phyloP scores from a whole-genome alignment of 2,329 filamentous ascomycete species.

The Penicillium nordicum region DNA sequence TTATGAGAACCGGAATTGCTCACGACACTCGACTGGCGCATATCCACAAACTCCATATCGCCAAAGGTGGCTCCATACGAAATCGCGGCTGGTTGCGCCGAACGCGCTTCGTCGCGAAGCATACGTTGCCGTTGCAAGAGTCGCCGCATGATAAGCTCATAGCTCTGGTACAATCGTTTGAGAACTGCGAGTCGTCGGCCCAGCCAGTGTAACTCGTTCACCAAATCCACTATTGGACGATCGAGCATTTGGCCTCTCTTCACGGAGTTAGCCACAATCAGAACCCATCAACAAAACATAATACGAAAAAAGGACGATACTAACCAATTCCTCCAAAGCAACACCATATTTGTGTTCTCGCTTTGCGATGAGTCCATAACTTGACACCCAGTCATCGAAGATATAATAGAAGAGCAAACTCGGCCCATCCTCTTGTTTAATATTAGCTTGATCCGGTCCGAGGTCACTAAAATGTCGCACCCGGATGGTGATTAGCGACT shows the following conservation, averaged over 20 bases:
- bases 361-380: conserved; percentile 58
- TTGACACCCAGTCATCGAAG: conserved; percentile 65
- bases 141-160: conserved; percentile 60
- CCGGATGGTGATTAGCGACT: conserved; percentile 49
- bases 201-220: conserved; percentile 56
- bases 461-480: conserved; percentile 39
- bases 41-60: conserved; percentile 40
- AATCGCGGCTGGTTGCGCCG: conserved; percentile 15
- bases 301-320: conserved; percentile 3
- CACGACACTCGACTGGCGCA: conserved; percentile 31
- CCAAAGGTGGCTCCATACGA: conserved; percentile 21
- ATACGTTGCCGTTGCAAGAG: conserved; percentile 52
- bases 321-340: conserved; percentile 51
- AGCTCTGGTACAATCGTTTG: conserved; percentile 60
- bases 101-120: conserved; percentile 36
- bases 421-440: conserved; percentile 50
- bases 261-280: conserved; percentile 7
- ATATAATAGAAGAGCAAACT: conserved; percentile 65
- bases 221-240: conserved; percentile 44
- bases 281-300: background rate
- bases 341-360: conserved; percentile 52
- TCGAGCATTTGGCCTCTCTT: conserved; percentile 56
- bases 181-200: conserved; percentile 60
- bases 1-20: conserved; percentile 23
- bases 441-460: conserved; percentile 34